These are phyloP conservation scores for Zopfochytrium polystomum DNA, from an alignment of 371 early-diverging fungal genomes.

Conservation along the genomic window DNA sequence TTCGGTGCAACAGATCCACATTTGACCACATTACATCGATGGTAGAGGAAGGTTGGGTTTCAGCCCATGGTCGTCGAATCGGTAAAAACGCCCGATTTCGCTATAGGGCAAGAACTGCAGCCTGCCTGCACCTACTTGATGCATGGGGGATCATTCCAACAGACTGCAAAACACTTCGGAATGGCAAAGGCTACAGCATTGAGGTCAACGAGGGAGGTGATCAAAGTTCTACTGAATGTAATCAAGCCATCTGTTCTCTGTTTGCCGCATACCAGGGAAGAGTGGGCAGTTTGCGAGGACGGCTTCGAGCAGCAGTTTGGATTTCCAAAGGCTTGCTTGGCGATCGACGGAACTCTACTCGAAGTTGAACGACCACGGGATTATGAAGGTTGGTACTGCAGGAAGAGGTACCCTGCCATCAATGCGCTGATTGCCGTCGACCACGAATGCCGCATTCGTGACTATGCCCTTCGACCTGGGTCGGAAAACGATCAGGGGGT, in stretches of 20 bases:
- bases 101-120: neutral
- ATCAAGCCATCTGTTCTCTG: neutral
- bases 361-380: constrained; percentile 6
- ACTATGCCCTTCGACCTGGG: constrained; percentile 5
- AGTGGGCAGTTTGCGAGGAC: constrained; percentile 1
- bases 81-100: neutral
- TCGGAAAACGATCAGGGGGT: constrained; percentile 4
- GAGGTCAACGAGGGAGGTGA: constrained; percentile 2
- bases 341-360: constrained; percentile 16
- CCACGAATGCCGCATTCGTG: neutral
- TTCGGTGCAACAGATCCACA: no score
- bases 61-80: no score
- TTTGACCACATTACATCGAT: no score
- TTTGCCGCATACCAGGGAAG: neutral
- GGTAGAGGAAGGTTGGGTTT: no score
- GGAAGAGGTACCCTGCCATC: constrained; percentile 16
- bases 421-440: constrained; percentile 17
- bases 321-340: constrained; percentile 16
- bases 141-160: constrained; percentile 6
- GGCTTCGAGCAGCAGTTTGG: constrained; percentile 6
- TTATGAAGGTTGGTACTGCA: constrained; percentile 18
- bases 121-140: constrained; percentile 13
- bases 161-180: constrained; percentile 9
- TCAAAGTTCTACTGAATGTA: neutral
- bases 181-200: constrained; percentile 12